Evolutionary conservation across 495 filamentous ascomycete genomes (phyloP).

Genomic region (Bryoglossum gracile): DNA sequence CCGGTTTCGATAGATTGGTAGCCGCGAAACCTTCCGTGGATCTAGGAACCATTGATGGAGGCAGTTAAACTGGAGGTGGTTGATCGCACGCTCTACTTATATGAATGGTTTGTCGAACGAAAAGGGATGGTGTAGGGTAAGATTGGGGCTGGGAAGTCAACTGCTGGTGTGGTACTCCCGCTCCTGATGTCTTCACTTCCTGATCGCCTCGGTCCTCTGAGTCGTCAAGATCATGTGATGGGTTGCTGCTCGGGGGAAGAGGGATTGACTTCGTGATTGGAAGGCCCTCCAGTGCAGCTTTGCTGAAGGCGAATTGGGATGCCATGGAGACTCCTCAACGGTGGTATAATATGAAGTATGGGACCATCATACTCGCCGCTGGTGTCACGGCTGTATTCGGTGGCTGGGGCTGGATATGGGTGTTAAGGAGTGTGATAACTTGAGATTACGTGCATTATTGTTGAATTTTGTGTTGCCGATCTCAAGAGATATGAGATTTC

Average conservation of each 20-base stretch:
- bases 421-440: slow-evolving; percentile 3
- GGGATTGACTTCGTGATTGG: slow-evolving; percentile 60
- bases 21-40: no score
- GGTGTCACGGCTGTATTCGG: slow-evolving; percentile 46
- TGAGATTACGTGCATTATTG: no score
- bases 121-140: slow-evolving; percentile 46
- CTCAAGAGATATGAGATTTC: no score
- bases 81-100: slow-evolving; percentile 23
- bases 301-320: slow-evolving; percentile 37
- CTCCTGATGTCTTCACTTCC: slow-evolving; percentile 21
- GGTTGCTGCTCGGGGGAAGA: slow-evolving; percentile 49
- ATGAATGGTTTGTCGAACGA: slow-evolving; percentile 41
- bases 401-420: slow-evolving; percentile 27
- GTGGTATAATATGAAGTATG: slow-evolving; percentile 46
- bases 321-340: slow-evolving; percentile 22
- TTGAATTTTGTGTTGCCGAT: no score
- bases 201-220: slow-evolving; percentile 41
- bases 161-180: slow-evolving; percentile 15
- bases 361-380: slow-evolving; percentile 46
- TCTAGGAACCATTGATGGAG: no score
- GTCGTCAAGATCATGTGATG: slow-evolving; percentile 45
- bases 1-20: no score
- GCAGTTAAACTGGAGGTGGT: no score
- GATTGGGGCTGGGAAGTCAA: slow-evolving; percentile 35
- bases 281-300: slow-evolving; percentile 50